A percentile compares a stretch with the other conserved stretches of the same genome.
phyloP scores from a whole-genome alignment of 179 eudicot species.

The Silene coronaria region DNA sequence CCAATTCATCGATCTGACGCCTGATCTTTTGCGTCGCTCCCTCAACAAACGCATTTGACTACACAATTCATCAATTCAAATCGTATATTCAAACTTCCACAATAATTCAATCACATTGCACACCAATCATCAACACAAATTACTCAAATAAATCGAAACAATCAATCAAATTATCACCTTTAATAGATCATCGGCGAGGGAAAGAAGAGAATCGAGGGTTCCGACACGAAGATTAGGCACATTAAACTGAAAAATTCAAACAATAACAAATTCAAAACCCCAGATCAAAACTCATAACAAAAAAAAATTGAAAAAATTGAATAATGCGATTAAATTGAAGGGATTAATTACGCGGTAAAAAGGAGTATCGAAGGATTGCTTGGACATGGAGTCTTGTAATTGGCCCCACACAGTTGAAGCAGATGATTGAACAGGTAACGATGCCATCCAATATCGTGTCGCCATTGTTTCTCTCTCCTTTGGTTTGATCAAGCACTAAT shows the following conservation, averaged over 20 bases:
- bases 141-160: background rate
- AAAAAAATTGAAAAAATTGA: background rate
- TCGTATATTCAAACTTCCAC: background rate
- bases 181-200: slow-evolving; percentile 82
- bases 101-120: background rate
- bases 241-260: slow-evolving; percentile 58
- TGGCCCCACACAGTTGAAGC: slow-evolving; percentile 67
- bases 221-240: slow-evolving; percentile 95
- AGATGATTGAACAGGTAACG: slow-evolving; percentile 70
- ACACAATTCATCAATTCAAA: slow-evolving; percentile 14
- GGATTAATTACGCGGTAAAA: slow-evolving; percentile 52
- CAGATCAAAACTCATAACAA: background rate
- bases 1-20: slow-evolving; percentile 91
- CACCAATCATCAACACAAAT: background rate
- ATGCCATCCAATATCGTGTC: slow-evolving; percentile 78
- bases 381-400: slow-evolving; percentile 82
- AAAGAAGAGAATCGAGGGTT: slow-evolving; percentile 75
- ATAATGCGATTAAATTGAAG: background rate
- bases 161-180: slow-evolving; percentile 40
- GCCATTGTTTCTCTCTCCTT: slow-evolving; percentile 54
- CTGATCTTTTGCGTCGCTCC: slow-evolving; percentile 84
- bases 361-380: slow-evolving; percentile 74
- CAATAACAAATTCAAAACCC: background rate
- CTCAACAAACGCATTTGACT: slow-evolving; percentile 83
- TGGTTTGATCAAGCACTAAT: background rate